These are phyloP conservation scores for Paraconiothyrium brasiliense DNA, from an alignment of 2,329 filamentous ascomycete species.

Conservation along the genomic window DNA sequence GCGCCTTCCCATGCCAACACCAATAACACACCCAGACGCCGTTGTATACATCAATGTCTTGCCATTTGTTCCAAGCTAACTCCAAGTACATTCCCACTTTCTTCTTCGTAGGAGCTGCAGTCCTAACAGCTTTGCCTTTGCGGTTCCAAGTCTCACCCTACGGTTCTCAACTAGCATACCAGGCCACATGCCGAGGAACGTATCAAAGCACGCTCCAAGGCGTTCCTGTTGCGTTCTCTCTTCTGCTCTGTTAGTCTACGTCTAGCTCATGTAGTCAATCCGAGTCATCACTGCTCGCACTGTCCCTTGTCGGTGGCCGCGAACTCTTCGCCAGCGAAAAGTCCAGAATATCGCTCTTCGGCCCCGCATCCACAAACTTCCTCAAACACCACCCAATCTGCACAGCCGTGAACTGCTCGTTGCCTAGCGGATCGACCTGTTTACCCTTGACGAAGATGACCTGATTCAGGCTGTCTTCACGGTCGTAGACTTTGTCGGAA, in stretches of 20 bases:
- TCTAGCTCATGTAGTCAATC: constrained; percentile 27
- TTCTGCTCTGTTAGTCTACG: constrained; percentile 4
- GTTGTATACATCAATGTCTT: neutral
- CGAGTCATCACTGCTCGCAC: constrained; percentile 43
- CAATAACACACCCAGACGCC: neutral
- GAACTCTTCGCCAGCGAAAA: constrained; percentile 51
- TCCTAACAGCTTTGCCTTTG: too few species aligned
- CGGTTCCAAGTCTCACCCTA: too few species aligned
- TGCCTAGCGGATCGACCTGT: constrained; percentile 54
- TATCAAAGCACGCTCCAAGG: neutral
- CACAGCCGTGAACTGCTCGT: constrained; percentile 51
- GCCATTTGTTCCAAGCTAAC: neutral
- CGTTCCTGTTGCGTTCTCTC: neutral
- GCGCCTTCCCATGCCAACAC: neutral
- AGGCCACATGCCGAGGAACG: neutral
- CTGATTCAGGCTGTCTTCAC: constrained; percentile 57
- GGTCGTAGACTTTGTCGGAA: constrained; percentile 58
- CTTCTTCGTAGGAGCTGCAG: too few species aligned
- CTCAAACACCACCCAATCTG: constrained; percentile 57
- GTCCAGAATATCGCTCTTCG: constrained; percentile 57
- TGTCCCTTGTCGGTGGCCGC: constrained; percentile 51
- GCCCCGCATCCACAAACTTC: constrained; percentile 55
- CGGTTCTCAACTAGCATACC: too few species aligned
- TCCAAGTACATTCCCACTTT: neutral
- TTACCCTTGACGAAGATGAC: constrained; percentile 58